phyloP scores from a whole-genome alignment of 768 basidiomycete species.

The Psilocybe subaeruginosa region DNA sequence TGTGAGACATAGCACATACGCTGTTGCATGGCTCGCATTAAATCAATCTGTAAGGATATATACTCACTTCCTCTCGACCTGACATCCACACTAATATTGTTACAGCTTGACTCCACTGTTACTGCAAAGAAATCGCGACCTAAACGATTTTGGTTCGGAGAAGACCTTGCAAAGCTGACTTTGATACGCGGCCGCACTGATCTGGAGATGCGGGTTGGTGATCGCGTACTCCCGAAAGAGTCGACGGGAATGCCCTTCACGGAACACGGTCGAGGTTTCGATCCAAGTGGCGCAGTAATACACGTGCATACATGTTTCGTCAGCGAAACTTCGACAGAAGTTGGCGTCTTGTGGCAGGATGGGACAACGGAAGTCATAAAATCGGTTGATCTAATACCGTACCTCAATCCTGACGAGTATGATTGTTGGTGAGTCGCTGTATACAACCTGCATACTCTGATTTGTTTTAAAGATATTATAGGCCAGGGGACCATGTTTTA shows the following conservation, averaged over 20 bases:
- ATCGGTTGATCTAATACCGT: slow-evolving; percentile 74
- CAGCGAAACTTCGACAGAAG: slow-evolving; percentile 67
- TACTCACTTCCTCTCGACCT: background rate
- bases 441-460: background rate
- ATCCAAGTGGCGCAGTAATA: slow-evolving; percentile 43
- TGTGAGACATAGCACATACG: slow-evolving; percentile 77
- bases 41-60: slow-evolving; percentile 71
- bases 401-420: slow-evolving; percentile 88
- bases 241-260: slow-evolving; percentile 52
- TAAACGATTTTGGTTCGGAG: slow-evolving; percentile 72
- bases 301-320: slow-evolving; percentile 64
- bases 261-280: slow-evolving; percentile 58
- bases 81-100: background rate
- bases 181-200: slow-evolving; percentile 64
- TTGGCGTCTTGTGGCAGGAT: slow-evolving; percentile 88
- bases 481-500: slow-evolving; percentile 91
- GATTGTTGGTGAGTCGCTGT: slow-evolving; percentile 73
- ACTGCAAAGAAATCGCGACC: slow-evolving; percentile 68
- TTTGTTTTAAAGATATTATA: slow-evolving; percentile 30
- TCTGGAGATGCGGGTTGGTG: slow-evolving; percentile 71
- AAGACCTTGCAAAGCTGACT: slow-evolving; percentile 64
- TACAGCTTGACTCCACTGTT: slow-evolving; percentile 60
- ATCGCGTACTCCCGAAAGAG: slow-evolving; percentile 67
- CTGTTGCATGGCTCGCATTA: slow-evolving; percentile 84
- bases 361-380: slow-evolving; percentile 65